These are phyloP conservation scores for Parascedosporium putredinis DNA, from an alignment of 2,329 filamentous ascomycete species.

Conservation along the genomic window DNA sequence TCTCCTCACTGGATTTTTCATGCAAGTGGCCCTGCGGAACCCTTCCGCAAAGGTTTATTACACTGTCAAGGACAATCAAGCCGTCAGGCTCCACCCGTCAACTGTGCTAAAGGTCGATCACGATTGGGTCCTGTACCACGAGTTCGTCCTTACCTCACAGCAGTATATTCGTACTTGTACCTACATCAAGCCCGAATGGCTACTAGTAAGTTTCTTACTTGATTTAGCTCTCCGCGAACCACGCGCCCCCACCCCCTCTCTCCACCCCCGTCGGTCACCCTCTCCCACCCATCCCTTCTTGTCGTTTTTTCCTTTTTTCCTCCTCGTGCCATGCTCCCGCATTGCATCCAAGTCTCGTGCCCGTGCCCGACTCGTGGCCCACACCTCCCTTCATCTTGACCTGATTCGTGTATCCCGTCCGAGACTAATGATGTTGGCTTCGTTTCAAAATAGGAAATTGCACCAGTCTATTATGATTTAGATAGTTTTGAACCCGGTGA, in stretches of 20 bases:
- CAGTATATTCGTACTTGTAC: slow-evolving; percentile 96
- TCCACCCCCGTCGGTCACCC: background rate
- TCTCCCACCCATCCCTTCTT: background rate
- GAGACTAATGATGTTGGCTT: slow-evolving; percentile 3
- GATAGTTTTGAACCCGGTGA: slow-evolving; percentile 76
- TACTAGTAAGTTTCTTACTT: slow-evolving; percentile 66
- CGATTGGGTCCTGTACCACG: slow-evolving; percentile 97
- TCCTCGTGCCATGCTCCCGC: too few species aligned
- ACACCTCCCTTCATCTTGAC: background rate
- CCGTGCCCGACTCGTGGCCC: background rate
- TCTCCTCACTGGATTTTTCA: slow-evolving; percentile 92
- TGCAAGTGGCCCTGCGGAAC: slow-evolving; percentile 97
- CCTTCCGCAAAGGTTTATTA: slow-evolving; percentile 80
- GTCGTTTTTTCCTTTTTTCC: background rate
- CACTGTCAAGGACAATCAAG: slow-evolving; percentile 94
- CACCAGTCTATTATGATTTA: slow-evolving; percentile 85
- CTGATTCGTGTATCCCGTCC: slow-evolving; percentile 3
- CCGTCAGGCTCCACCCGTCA: slow-evolving; percentile 83
- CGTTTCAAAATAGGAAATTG: slow-evolving; percentile 65
- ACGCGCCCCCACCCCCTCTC: background rate
- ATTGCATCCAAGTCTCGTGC: too few species aligned
- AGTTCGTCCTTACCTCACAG: slow-evolving; percentile 95
- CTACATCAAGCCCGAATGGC: slow-evolving; percentile 85
- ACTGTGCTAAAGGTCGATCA: slow-evolving; percentile 80
- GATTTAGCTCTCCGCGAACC: background rate